Evolutionary conservation across 306 rosid genomes (phyloP).

Genomic region (Pyrus pyrifolia): DNA sequence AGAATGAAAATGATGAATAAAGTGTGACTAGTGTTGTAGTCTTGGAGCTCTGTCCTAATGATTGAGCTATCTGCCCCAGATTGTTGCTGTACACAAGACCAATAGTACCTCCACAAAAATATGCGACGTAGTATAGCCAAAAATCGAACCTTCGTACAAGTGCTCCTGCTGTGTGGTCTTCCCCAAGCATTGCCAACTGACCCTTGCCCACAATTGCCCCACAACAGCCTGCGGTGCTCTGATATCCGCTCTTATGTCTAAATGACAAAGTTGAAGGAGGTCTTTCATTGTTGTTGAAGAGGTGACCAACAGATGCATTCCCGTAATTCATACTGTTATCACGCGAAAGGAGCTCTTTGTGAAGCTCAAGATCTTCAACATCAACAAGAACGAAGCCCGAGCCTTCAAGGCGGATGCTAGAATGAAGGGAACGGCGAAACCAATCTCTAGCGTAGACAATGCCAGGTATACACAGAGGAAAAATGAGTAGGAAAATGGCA

Average conservation of each 20-base stretch:
- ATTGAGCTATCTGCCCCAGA: constrained; percentile 91
- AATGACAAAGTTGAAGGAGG: neutral
- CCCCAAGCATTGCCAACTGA: constrained; percentile 72
- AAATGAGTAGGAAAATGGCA: constrained; percentile 56
- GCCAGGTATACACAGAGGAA: constrained; percentile 72
- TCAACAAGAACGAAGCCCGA: constrained; percentile 66
- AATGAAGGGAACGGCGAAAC: constrained; percentile 42
- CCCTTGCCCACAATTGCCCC: constrained; percentile 33
- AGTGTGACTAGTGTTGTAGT: constrained; percentile 64
- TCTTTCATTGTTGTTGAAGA: constrained; percentile 18
- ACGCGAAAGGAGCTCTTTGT: constrained; percentile 57
- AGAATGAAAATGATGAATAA: constrained; percentile 87
- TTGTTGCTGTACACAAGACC: constrained; percentile 96
- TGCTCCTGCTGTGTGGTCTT: constrained; percentile 59
- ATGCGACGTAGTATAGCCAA: constrained; percentile 81
- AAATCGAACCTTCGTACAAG: constrained; percentile 64
- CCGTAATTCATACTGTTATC: constrained; percentile 27
- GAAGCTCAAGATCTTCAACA: constrained; percentile 87
- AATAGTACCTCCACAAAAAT: constrained; percentile 92
- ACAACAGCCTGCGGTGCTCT: constrained; percentile 26
- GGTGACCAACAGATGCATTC: constrained; percentile 24
- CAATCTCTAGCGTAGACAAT: constrained; percentile 65
- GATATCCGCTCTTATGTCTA: constrained; percentile 16
- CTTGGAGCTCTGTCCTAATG: constrained; percentile 51
- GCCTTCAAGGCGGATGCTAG: constrained; percentile 45